phyloP scores from a whole-genome alignment of 371 early-diverging fungal genomes.

The Umbelopsis sp. region DNA sequence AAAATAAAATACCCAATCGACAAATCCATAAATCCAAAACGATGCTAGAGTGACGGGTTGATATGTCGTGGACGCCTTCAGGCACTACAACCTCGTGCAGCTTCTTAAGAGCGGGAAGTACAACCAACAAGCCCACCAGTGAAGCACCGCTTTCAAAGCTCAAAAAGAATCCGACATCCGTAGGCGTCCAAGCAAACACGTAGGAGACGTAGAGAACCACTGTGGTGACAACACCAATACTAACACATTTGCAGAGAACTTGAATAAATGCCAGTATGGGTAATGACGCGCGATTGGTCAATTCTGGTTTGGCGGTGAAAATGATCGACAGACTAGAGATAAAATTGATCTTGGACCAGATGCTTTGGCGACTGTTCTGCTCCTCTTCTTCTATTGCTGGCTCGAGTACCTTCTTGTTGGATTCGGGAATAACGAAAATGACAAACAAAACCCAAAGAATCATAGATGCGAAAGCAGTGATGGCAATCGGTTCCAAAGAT shows the following conservation, averaged over 20 bases:
- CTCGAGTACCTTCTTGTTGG: background rate
- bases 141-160: background rate
- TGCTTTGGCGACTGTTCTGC: background rate
- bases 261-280: background rate
- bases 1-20: background rate
- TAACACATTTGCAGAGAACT: background rate
- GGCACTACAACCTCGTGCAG: background rate
- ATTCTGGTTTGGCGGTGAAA: background rate
- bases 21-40: background rate
- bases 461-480: background rate
- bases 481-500: background rate
- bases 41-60: background rate
- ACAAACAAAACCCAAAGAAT: background rate
- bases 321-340: background rate
- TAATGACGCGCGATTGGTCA: background rate
- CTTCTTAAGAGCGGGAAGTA: background rate
- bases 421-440: background rate
- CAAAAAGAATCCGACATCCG: conserved; percentile 1
- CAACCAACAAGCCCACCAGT: background rate
- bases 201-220: background rate
- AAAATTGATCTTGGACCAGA: background rate
- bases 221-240: background rate
- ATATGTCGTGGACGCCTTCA: background rate
- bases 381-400: background rate
- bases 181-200: conserved; percentile 3